These are phyloP conservation scores for Hypoxylon sp. DNA, from an alignment of 2,329 filamentous ascomycete genomes.

Conservation along the genomic window DNA sequence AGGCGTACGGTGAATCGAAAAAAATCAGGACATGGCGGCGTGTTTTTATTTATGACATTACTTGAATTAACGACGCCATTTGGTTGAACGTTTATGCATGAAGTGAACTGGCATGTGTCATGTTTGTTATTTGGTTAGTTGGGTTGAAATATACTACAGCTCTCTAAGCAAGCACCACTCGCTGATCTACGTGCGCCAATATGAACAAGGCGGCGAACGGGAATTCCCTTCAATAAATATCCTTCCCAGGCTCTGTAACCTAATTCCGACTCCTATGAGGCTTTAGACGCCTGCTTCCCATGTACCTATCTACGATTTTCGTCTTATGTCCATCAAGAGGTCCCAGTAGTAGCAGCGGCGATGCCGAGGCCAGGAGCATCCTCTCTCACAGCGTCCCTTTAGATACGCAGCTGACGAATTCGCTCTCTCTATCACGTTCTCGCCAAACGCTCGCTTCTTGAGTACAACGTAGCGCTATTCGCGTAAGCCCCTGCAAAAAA, in stretches of 20 bases:
- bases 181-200: not conserved
- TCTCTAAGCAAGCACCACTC: not conserved
- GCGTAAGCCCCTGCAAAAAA: not conserved
- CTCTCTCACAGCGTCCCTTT: not conserved
- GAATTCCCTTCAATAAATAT: not conserved
- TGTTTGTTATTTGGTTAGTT: not conserved
- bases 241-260: not conserved
- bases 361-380: not conserved
- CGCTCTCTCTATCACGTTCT: not conserved
- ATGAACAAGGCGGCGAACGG: not conserved
- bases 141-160: not conserved
- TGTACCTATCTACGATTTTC: not conserved
- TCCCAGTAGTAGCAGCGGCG: not conserved
- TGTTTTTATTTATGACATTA: conserved; percentile 2
- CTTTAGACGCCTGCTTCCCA: not conserved
- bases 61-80: not conserved
- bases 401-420: not conserved
- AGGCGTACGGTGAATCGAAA: conserved; percentile 11
- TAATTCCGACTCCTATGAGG: not conserved
- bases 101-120: not conserved
- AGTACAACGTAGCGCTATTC: not conserved
- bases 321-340: not conserved
- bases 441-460: conserved; percentile 2
- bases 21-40: conserved; percentile 6
- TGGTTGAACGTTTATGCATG: not conserved